Base-by-base conservation (phyloP, 306 rosid genomes). In the Rosa multiflora region DNA sequence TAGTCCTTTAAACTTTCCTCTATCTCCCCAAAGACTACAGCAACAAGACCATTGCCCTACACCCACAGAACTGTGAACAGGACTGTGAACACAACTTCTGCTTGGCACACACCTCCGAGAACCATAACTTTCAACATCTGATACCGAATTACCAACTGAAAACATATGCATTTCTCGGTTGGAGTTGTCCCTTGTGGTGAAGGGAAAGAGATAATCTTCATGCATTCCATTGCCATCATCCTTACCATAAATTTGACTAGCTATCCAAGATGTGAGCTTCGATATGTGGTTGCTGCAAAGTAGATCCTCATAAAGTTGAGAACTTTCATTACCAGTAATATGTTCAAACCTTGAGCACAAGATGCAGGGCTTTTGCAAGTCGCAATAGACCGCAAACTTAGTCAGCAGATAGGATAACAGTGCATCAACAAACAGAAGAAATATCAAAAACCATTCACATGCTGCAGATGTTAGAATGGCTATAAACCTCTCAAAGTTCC, bases 401-500 rank as follows among this genome's bases (percentile, higher is more conserved):
- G 87, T 87, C 58, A 92, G 83, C 67, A 88, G 62, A 80, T 88
- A 90, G 35, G 93, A 92, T 56, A 94, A 64, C 53, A 79, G 75
- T 77, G 88, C 90, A 82, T 92, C 80, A 21, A 89, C 23, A 69
- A 92, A 84, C 86, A 94, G 84, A 71, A 92, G 88, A 83, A 92
- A 89, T 66, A 92, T 87, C 89, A 94, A 87, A 75, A 90, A 47
- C 98, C 97, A 94, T 86, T 92, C 98, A 85, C 93, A 92, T 86
- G 92, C 93, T 82, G 93, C 93, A 75, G 86, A 85, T 75, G 85
- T 78, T 67, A 94, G 86, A 85, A 81, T 74, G 66, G 83, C 42
- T 23, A 76, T 67, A 78, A 87, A 78, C 37, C 90, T 87, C 49
- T 72, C 79, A 12, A 80, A 42, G 64, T 82, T 86, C 85, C 88